A percentile compares a stretch with the other conserved stretches of the same genome.
phyloP scores from a whole-genome alignment of 192 early-diverging fungal species.

The Podila horticola region DNA sequence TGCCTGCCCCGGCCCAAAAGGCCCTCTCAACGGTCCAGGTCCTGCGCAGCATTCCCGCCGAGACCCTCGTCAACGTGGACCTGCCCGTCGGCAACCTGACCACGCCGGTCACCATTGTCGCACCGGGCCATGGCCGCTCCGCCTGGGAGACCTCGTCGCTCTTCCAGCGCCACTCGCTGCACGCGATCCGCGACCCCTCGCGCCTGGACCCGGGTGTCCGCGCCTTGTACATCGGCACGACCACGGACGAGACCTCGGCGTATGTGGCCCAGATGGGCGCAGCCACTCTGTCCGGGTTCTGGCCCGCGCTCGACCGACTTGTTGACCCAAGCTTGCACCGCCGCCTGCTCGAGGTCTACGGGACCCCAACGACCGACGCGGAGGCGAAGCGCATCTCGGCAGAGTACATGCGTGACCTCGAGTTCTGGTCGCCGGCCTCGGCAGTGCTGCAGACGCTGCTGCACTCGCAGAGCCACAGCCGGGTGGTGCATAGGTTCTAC shows the following conservation, averaged over 20 bases:
- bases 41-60: no score
- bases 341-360: conserved; percentile 18
- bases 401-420: background rate
- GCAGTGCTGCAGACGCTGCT: no score
- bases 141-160: background rate
- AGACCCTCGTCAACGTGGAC: no score
- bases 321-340: background rate
- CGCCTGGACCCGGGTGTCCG: conserved; percentile 8
- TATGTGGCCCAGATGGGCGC: conserved; percentile 17
- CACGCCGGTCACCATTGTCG: background rate
- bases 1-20: no score
- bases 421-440: no score
- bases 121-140: background rate
- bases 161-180: background rate
- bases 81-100: no score
- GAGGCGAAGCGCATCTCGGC: conserved; percentile 19
- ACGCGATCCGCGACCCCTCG: conserved; percentile 3
- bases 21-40: no score
- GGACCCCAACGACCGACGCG: conserved; percentile 4
- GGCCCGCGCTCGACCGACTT: background rate
- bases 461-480: no score
- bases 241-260: conserved; percentile 11
- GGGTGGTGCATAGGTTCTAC: no score
- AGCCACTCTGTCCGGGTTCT: background rate
- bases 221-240: conserved; percentile 9